These are phyloP conservation scores for Geosmithia morbida DNA, from an alignment of 2,329 filamentous ascomycete species.

Conservation along the genomic window DNA sequence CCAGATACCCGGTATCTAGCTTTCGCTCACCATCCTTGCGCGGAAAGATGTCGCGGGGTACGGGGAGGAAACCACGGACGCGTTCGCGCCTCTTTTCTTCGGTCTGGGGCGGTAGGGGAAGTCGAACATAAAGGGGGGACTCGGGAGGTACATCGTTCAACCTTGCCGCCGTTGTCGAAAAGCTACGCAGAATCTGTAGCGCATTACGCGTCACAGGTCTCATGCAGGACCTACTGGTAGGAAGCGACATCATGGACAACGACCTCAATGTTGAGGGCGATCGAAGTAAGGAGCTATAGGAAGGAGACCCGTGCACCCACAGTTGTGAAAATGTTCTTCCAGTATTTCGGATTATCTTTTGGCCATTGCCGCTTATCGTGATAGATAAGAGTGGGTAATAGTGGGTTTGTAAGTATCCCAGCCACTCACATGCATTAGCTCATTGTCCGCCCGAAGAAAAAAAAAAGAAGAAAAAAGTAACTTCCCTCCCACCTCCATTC, in stretches of 20 bases:
- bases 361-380: not conserved
- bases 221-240: not conserved
- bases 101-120: conserved; percentile 65
- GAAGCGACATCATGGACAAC: conserved; percentile 1
- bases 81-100: conserved; percentile 28
- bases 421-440: not conserved
- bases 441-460: not conserved
- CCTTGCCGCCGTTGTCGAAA: conserved; percentile 20
- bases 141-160: conserved; percentile 58
- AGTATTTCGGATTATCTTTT: not conserved
- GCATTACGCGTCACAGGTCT: not conserved
- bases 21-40: conserved; percentile 43
- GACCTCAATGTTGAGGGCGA: not conserved
- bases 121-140: conserved; percentile 73
- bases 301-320: not conserved
- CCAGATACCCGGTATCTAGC: conserved; percentile 43
- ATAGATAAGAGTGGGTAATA: not conserved
- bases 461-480: conserved; percentile 5
- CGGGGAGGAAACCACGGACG: conserved; percentile 67
- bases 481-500: conserved; percentile 3
- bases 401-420: not conserved
- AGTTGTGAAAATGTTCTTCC: not conserved
- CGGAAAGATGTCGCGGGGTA: conserved; percentile 69
- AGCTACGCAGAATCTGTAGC: conserved; percentile 9
- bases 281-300: not conserved